Base-by-base conservation (phyloP, 2,329 filamentous ascomycete species). In the Colletotrichum coccodes region DNA sequence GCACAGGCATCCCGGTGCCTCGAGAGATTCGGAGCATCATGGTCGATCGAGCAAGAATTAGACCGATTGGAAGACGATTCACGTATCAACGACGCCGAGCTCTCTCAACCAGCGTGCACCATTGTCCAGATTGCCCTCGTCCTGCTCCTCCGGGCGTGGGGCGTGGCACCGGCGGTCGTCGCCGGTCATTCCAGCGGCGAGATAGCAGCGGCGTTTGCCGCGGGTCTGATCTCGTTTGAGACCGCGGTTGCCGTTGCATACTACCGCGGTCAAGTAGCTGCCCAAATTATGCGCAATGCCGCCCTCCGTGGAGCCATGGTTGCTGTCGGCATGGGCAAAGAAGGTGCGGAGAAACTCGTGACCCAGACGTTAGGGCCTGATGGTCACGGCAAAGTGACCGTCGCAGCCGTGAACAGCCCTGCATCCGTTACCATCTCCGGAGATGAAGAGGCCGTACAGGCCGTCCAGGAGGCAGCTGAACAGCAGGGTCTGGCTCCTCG, bases 361-460 rank as follows among this genome's bases (percentile, higher is more conserved):
- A 16, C 34, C 14, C 21, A 49, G 21, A 46, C 40, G 11, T 18
- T 49, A 12, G 57, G 12, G 30, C 5, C 21, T 12, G 57, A 49
- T 11, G 76, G 54, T 32, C 36, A 58, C 6, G 42, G 30, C 12
- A 62, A 58, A 14, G 62, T 50, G 34, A 26, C 66, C 44, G 58
- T 60, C 34, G 54, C 62, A 26, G 86, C 86, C 72, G 81, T 84
- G 71, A 89, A 89, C 77, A 86, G 84, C 32, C 85, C 86, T 0
- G 76, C 77, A 1, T 87, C 82, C 42, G 74, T 78, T 14, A 79
- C 77, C 1, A 64, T 78, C 6, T 79, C 77, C 1, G 77, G 77
- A 21, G 77, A 79, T 42, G 49, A 66, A 30, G 50, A 69, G 4
- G 76, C 74, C 8, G 72, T 78, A n/a, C 71, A 73, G 2, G 63